These are phyloP conservation scores for Sporopachydermia cereana DNA, from an alignment of 1,139 yeast species.

Conservation along the genomic window DNA sequence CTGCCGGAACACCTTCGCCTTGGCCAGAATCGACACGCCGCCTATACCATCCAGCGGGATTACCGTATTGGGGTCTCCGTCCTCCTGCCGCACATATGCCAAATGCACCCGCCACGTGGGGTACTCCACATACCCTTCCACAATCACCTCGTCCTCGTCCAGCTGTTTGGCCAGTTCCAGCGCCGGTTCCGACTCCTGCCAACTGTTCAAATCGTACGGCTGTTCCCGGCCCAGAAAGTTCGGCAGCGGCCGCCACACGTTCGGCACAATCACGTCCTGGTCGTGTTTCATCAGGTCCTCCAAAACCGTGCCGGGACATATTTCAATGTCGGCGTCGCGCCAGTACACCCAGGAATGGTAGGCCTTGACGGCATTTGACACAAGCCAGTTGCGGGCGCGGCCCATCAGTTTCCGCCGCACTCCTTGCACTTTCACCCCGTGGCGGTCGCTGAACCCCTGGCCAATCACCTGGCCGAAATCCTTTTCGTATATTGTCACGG, in stretches of 20 bases:
- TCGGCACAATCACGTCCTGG: slow-evolving; percentile 76
- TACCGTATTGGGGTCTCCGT: slow-evolving; percentile 48
- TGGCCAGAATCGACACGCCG: slow-evolving; percentile 68
- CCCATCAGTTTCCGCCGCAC: slow-evolving; percentile 75
- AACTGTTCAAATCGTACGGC: slow-evolving; percentile 70
- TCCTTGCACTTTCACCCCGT: slow-evolving; percentile 75
- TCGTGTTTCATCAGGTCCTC: slow-evolving; percentile 59
- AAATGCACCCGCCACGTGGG: slow-evolving; percentile 76
- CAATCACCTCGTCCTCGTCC: slow-evolving; percentile 72
- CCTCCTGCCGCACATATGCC: slow-evolving; percentile 51
- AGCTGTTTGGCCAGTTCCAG: slow-evolving; percentile 48
- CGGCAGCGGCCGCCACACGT: slow-evolving; percentile 80
- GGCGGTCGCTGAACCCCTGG: slow-evolving; percentile 72
- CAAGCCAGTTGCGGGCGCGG: slow-evolving; percentile 72
- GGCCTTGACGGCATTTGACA: slow-evolving; percentile 59
- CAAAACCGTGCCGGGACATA: slow-evolving; percentile 66
- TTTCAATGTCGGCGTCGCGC: slow-evolving; percentile 76
- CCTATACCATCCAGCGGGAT: slow-evolving; percentile 73
- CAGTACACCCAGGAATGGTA: slow-evolving; percentile 83
- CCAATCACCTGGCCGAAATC: slow-evolving; percentile 78
- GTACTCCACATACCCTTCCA: slow-evolving; percentile 76
- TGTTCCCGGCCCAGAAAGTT: slow-evolving; percentile 62
- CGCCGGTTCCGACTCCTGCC: slow-evolving; percentile 66
- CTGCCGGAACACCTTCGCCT: slow-evolving; percentile 56
- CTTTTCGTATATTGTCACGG: slow-evolving; percentile 59